Conservation (phyloP, 306 rosid genomes). For the Crotalaria pallida region DNA sequence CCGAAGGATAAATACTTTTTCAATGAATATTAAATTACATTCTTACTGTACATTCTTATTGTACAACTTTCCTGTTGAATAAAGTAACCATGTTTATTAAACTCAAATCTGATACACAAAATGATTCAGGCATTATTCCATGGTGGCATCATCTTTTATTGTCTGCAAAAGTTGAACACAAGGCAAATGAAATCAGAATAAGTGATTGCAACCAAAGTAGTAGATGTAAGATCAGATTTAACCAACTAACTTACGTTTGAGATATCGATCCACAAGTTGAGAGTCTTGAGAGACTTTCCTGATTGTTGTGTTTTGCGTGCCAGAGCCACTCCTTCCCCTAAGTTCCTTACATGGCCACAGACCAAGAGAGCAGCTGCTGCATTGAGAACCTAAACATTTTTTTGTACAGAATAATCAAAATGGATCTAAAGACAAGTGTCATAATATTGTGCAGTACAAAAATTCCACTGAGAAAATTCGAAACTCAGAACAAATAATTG, state of each 20-base stretch:
- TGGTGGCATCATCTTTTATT: constrained; percentile 17
- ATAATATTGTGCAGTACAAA: background rate
- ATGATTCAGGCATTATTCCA: constrained; percentile 11
- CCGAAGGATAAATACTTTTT: constrained; percentile 8
- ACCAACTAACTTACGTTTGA: constrained; percentile 68
- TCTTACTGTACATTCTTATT: constrained; percentile 5
- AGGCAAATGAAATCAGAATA: background rate
- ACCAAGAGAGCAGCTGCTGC: constrained; percentile 87
- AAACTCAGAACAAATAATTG: no score
- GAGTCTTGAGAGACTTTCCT: constrained; percentile 76
- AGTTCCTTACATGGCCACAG: constrained; percentile 52
- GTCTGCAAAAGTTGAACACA: constrained; percentile 36
- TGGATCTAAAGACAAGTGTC: background rate
- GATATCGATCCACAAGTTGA: constrained; percentile 50
- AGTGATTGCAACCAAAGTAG: background rate
- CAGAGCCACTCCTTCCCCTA: constrained; percentile 62
- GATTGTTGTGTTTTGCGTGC: constrained; percentile 75
- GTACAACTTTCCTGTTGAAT: constrained; percentile 13
- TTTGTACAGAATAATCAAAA: constrained; percentile 12
- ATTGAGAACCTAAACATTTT: constrained; percentile 56
- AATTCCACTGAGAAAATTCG: no score
- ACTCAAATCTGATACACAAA: background rate
- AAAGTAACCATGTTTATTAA: background rate
- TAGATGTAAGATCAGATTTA: background rate
- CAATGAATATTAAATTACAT: constrained; percentile 6